A percentile compares a stretch with the other conserved stretches of the same genome.
Conservation (phyloP, 805 yeast genomes). For the Ogataea paradorogensis region DNA sequence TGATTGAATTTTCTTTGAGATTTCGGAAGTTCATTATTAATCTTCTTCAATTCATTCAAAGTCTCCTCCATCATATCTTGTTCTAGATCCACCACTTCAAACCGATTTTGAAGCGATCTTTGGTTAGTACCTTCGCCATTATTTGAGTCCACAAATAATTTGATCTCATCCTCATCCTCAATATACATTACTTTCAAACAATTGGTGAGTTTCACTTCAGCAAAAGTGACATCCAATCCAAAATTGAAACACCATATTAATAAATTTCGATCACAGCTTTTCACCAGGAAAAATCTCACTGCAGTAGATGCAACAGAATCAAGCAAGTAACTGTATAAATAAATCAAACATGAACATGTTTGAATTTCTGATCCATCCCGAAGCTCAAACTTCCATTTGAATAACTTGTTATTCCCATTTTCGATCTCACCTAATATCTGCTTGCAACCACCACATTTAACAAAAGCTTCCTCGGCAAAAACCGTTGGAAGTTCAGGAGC, state of each 20-base stretch:
- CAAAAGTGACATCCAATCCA: slow-evolving; percentile 31
- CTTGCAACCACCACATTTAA: slow-evolving; percentile 40
- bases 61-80: slow-evolving; percentile 36
- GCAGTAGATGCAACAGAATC: slow-evolving; percentile 45
- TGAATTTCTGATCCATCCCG: slow-evolving; percentile 30
- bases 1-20: slow-evolving; percentile 19
- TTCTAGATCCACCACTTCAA: slow-evolving; percentile 32
- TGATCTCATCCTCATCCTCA: slow-evolving; percentile 28
- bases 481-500: slow-evolving; percentile 28
- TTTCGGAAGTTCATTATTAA: slow-evolving; percentile 37
- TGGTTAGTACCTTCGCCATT: slow-evolving; percentile 12
- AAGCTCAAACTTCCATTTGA: slow-evolving; percentile 56
- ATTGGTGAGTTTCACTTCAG: slow-evolving; percentile 11
- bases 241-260: slow-evolving; percentile 52
- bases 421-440: slow-evolving; percentile 40
- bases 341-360: slow-evolving; percentile 37
- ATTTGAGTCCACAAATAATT: slow-evolving; percentile 24
- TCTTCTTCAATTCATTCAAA: slow-evolving; percentile 22
- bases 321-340: slow-evolving; percentile 33
- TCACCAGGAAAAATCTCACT: slow-evolving; percentile 34
- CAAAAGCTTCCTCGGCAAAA: slow-evolving; percentile 8
- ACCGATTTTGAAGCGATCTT: slow-evolving; percentile 14
- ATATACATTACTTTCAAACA: slow-evolving; percentile 48
- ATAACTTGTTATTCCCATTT: slow-evolving; percentile 36
- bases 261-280: slow-evolving; percentile 14